Conservation (phyloP, 345 rosid species). For the Melastoma malabathricum region DNA sequence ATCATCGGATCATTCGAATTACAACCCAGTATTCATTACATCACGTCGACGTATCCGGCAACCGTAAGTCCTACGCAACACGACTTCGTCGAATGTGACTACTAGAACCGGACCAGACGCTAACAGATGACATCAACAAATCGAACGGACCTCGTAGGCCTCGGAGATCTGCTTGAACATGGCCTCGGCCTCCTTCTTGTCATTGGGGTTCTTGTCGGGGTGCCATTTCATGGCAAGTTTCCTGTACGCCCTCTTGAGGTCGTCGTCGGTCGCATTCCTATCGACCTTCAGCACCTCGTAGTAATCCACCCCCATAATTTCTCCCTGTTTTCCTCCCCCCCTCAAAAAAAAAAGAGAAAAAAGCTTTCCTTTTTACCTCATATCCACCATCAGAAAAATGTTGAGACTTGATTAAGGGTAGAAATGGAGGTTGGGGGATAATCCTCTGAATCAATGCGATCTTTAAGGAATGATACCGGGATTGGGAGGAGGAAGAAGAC, state of each 20-base stretch:
- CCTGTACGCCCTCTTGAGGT: constrained; percentile 75
- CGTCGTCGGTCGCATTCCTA: constrained; percentile 74
- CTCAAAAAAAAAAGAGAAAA: background rate
- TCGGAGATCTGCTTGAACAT: constrained; percentile 92
- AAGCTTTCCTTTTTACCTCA: too few species aligned
- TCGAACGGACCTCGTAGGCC: constrained; percentile 53
- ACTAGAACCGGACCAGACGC: background rate
- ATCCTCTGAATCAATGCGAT: too few species aligned
- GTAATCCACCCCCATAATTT: constrained; percentile 74
- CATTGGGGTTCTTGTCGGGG: constrained; percentile 79
- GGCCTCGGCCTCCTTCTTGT: constrained; percentile 86
- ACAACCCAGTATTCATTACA: background rate
- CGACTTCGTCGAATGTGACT: background rate
- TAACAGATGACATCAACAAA: too few species aligned
- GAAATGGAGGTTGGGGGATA: too few species aligned
- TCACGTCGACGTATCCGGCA: too few species aligned
- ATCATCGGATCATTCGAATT: background rate
- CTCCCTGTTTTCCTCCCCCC: background rate
- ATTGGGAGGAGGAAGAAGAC: too few species aligned
- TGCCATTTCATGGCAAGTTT: constrained; percentile 98
- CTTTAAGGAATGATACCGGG: too few species aligned
- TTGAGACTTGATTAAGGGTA: too few species aligned
- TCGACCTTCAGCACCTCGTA: constrained; percentile 61
- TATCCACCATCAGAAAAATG: too few species aligned
- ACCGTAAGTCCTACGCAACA: background rate